Evolutionary conservation across 2,329 filamentous ascomycete genomes (phyloP).

Genomic region (Calonectria fujianensis): DNA sequence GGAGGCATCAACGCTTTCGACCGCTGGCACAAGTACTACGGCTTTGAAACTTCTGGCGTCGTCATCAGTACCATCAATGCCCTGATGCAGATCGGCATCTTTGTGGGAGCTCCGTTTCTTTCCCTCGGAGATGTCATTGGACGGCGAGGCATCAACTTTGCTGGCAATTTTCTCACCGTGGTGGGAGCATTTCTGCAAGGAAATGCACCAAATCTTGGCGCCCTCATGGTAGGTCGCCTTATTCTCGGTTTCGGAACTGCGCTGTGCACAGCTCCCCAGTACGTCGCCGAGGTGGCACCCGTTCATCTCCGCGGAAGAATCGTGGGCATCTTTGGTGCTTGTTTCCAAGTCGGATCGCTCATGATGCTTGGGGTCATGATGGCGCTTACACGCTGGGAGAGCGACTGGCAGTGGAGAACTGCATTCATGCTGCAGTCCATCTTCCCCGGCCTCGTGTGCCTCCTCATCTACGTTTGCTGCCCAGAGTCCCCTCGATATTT

Average conservation of each 20-base stretch:
- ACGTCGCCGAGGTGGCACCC: constrained; percentile 50
- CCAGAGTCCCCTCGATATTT: constrained; percentile 52
- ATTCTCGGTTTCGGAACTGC: constrained; percentile 50
- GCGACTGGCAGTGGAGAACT: constrained; percentile 50
- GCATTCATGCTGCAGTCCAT: constrained; percentile 49
- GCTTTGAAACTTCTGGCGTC: constrained; percentile 46
- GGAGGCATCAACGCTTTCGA: constrained; percentile 50
- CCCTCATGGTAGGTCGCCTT: constrained; percentile 49
- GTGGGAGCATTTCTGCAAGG: constrained; percentile 49
- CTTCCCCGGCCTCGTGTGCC: constrained; percentile 48
- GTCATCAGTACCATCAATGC: constrained; percentile 50
- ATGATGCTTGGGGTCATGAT: constrained; percentile 51
- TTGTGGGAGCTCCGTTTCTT: constrained; percentile 50
- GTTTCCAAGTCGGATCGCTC: constrained; percentile 51
- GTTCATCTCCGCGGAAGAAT: constrained; percentile 49
- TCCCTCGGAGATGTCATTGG: constrained; percentile 47
- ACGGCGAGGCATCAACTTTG: constrained; percentile 50
- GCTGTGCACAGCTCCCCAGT: constrained; percentile 51
- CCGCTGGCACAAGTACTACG: constrained; percentile 51
- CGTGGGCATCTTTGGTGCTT: constrained; percentile 51
- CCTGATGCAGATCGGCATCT: constrained; percentile 51
- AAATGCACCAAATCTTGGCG: constrained; percentile 44
- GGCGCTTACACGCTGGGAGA: constrained; percentile 50
- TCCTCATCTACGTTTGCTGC: constrained; percentile 48
- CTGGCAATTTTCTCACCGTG: constrained; percentile 46